Base-by-base conservation (phyloP, 257 asterid species). In the Salvia rosmarinus region DNA sequence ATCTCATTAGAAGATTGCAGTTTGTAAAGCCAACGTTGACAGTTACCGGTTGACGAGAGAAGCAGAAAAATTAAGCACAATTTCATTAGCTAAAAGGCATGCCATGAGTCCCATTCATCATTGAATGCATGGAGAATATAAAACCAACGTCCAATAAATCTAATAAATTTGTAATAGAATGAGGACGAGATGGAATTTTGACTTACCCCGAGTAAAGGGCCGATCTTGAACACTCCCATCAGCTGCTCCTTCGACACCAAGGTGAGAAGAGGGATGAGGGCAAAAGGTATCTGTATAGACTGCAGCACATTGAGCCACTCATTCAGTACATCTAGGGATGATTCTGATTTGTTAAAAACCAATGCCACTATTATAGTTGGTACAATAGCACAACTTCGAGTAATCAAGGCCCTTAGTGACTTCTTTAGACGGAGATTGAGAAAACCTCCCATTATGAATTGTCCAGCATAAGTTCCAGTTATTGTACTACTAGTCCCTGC, bases 241-340 rank as follows among this genome's bases (percentile, higher is more conserved):
- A 95, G 82, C 73, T 88, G 70, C 79, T 95, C 97, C 86, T 95
- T 91, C 8, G 99, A 78, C 80, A 95, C 98, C 87, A 95, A 82
- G n/a, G 97, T 91, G 32, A 95, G 87, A 80, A 95, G 98, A 17
- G 99, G 99, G 72, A 95, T 91, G 67, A 95, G 96, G 0, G 99
- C 99, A 51, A 95, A 95, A 39, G 99, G 99, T 68, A 95, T 95
- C 82, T 91, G 99, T 52, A 95, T 71, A 32, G 99, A 95, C 82
- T 95, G 99, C 14, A 95, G 87, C 76, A 95, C 97, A 67, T 95
- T 95, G 21, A 95, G 96, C 99, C 99, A 95, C 82, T 95, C 98
- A 50, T 95, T 95, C 72, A 95, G 77, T 39, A 89, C 83, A 74
- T 95, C 99, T 14, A 95, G 72, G 1, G 98, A 89, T 2, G 92